phyloP scores from a whole-genome alignment of 1,284 basidiomycete genomes.

The Malassezia sp. region DNA sequence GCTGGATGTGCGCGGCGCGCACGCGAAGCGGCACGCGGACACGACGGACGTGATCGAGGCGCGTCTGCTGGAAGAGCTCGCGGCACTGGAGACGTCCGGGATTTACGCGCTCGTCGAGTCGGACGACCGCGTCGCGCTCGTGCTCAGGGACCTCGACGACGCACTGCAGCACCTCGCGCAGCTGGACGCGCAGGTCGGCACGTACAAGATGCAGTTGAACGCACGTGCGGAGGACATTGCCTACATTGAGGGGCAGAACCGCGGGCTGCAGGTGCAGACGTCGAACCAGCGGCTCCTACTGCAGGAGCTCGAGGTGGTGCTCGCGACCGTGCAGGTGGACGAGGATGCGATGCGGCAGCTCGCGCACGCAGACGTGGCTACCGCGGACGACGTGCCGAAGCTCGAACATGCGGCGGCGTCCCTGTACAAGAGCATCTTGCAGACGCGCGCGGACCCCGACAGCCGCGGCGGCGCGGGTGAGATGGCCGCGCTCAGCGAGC shows the following conservation, averaged over 20 bases:
- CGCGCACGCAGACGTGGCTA: constrained; percentile 73
- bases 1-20: constrained; percentile 7
- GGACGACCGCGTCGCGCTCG: constrained; percentile 68
- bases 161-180: constrained; percentile 72
- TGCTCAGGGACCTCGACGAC: constrained; percentile 76
- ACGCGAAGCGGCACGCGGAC: constrained; percentile 18
- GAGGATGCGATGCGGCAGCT: constrained; percentile 63
- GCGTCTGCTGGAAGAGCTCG: constrained; percentile 38
- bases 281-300: constrained; percentile 70
- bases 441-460: constrained; percentile 65
- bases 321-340: constrained; percentile 89
- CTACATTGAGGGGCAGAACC: constrained; percentile 89
- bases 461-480: constrained; percentile 48
- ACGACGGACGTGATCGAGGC: constrained; percentile 45
- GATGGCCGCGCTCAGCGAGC: constrained; percentile 75
- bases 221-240: constrained; percentile 63
- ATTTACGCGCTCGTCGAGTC: constrained; percentile 93
- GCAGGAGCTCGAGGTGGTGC: constrained; percentile 35
- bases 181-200: constrained; percentile 51
- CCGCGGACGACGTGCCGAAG: constrained; percentile 56
- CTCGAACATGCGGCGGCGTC: constrained; percentile 73
- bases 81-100: constrained; percentile 56
- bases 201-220: constrained; percentile 41
- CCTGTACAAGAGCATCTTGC: constrained; percentile 88
- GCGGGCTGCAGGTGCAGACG: constrained; percentile 91